Evolutionary conservation across 768 basidiomycete species (phyloP), one percentile per base, ranked within the genome.

Genomic region (Cystobasidium onofrii): DNA sequence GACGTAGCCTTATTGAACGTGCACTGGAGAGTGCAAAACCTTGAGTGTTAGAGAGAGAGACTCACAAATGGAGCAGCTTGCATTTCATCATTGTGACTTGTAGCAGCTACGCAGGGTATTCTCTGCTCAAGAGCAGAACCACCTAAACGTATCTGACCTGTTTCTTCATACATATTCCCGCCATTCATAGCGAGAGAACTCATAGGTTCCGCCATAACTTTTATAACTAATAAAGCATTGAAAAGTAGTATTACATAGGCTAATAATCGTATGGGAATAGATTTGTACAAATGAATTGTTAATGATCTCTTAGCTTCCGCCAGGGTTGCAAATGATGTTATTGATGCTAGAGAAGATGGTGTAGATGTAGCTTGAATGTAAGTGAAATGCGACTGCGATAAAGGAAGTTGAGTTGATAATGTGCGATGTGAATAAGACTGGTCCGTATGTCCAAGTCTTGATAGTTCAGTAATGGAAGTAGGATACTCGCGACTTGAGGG

Each of bases 71-170:
- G 57, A 29, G 29, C 57, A 60, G 25, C 57, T 27, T 60, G 25
- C 57, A 60, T 34, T 60, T 60, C 57, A 29, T 60, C 57, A 60
- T 60, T 34, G 33, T 34, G 25, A 60, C 33, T 34, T 6, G 57
- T 23, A 60, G 57, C 57, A 60, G 57, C 57, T 20, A 50, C 46
- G 46, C 46, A 50, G 3, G 46, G 18, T 50, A 61, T 61, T 61
- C 25, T 27, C 29, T 27, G 7, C 20, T 15, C n/a, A 50, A 50
- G 6, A 20, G 4, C 46, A 50, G 46, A 50, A n/a, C 23, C n/a
- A n/a, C n/a, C 33, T 13, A 60, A 60, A 3, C 17, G 23, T 29
- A 60, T 29, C 33, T 34, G 29, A 15, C 57, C 57, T 29, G 17
- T 27, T 4, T 27, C 27, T 29, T 15, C 25, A 34, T 60, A 15